Base-by-base conservation (phyloP, 1,139 yeast species). In the Candida sojae region DNA sequence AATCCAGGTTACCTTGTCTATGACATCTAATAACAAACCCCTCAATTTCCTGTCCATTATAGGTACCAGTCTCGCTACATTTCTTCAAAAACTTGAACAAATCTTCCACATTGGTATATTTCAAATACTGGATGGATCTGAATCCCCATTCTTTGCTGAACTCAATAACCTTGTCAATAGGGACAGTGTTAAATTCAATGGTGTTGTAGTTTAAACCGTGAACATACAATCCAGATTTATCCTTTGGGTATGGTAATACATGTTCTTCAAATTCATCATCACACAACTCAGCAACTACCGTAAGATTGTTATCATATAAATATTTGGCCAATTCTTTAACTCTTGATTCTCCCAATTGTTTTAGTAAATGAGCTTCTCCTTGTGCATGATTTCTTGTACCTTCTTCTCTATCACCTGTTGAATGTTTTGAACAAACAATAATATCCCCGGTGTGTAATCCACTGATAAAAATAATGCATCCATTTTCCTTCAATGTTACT, bases 261-360 rank as follows among this genome's bases (percentile, higher is more conserved):
- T 95, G 99, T 64, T 95, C 99, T 63, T 95, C 99, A 66, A 95
- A 95, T 0, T 70, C 70, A 60, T 95, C 99, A 62, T 95, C 97
- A 66, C 99, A 95, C 42, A 83, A 77, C 65, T 93, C 99, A 1
- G 95, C 92, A 0, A 91, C 96, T 0, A 96, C 96, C 0, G 99
- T 95, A 29, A 83, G 63, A 52, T 84, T 80, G 54, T 74, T 57
- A 1, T 66, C 58, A 57, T 75, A 74, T 17, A 95, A 69, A 5
- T 70, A 67, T 37, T 59, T 57, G 0, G 91, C 97, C 42, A 95
- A 75, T 1, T 80, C 79, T 11, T 60, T 53, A 1, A 76, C 57
- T 1, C 77, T 61, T 2, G 58, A 57, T 11, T 10, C 40, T 0
- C 59, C 56, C 44, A 92, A 68, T 56, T 88, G 96, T 13, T 56